Percentiles rank a stretch among this genome's conserved stretches.
Evolutionary conservation across 495 filamentous ascomycete genomes (phyloP).

Genomic region (Penicillium cosmopolitanum): DNA sequence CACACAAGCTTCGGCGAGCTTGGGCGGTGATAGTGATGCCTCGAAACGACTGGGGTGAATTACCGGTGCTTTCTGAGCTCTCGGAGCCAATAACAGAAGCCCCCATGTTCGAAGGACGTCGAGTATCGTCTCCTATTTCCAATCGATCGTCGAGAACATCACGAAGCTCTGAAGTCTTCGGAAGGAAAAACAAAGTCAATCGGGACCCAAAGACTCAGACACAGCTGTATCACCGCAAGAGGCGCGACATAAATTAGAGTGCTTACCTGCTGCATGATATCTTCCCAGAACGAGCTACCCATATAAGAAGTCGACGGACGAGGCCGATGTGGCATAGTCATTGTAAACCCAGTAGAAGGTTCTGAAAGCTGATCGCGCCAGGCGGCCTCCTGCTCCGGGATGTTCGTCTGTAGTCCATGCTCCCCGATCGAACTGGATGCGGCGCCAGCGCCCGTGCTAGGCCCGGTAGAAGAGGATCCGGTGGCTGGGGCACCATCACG

Average conservation of each 20-base stretch:
- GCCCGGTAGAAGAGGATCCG: neutral
- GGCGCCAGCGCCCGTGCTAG: neutral
- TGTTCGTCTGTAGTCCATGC: constrained; percentile 13
- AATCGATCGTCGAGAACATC: constrained; percentile 28
- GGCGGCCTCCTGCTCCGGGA: constrained; percentile 7
- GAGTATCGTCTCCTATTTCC: constrained; percentile 22
- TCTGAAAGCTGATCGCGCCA: constrained; percentile 15
- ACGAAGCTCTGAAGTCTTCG: constrained; percentile 28
- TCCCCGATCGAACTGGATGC: neutral
- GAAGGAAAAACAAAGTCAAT: too few species aligned
- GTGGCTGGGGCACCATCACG: constrained; percentile 9
- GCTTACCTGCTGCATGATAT: constrained; percentile 38
- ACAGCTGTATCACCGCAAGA: too few species aligned
- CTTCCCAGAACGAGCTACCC: constrained; percentile 38
- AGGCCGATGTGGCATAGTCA: constrained; percentile 15
- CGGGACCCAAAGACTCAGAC: too few species aligned
- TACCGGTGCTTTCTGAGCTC: constrained; percentile 21
- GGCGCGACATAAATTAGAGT: neutral
- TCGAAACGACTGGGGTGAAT: constrained; percentile 15
- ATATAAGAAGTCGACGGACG: constrained; percentile 26
- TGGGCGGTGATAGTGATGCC: constrained; percentile 10
- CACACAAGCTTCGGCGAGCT: constrained; percentile 28
- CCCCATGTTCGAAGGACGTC: constrained; percentile 17
- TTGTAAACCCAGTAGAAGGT: neutral
- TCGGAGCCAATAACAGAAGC: constrained; percentile 24